Percentiles rank a stretch among this genome's conserved stretches.
These are phyloP conservation scores for Lagenidium giganteum DNA, from an alignment of 352 stramenopile species.

Conservation along the genomic window DNA sequence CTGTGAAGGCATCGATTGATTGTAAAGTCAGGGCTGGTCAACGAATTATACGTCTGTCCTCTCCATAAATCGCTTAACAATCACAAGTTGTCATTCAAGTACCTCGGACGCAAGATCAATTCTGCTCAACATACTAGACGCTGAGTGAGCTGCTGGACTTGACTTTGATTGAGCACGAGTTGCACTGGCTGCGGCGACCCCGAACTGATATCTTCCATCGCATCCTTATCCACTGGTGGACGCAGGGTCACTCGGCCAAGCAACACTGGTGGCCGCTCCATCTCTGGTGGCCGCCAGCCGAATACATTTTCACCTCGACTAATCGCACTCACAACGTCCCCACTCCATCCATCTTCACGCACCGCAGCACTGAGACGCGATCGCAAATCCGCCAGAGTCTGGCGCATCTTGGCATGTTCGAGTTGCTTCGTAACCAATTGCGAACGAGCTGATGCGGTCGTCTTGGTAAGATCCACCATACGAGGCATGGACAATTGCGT, in stretches of 20 bases:
- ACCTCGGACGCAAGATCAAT: no score
- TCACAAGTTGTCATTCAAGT: no score
- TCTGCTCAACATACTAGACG: constrained; percentile 15
- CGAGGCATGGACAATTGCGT: constrained; percentile 61
- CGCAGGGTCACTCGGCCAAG: constrained; percentile 53
- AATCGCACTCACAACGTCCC: constrained; percentile 57
- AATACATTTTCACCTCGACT: constrained; percentile 58
- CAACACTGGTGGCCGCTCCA: constrained; percentile 57
- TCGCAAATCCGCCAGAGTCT: constrained; percentile 36
- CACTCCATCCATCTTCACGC: constrained; percentile 46
- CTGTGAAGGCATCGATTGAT: no score
- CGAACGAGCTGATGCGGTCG: constrained; percentile 19
- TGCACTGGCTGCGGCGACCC: neutral
- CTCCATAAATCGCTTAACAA: no score
- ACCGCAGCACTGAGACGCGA: constrained; percentile 32
- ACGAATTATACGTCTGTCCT: no score
- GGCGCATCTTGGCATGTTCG: constrained; percentile 30
- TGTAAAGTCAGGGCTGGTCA: no score
- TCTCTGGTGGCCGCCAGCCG: constrained; percentile 69
- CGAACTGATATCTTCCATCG: constrained; percentile 19
- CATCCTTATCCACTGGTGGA: constrained; percentile 5
- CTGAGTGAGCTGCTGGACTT: constrained; percentile 12
- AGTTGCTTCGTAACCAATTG: constrained; percentile 54
- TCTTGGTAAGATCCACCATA: constrained; percentile 48
- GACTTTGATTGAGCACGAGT: constrained; percentile 12